Base-by-base conservation (phyloP, 257 asterid genomes). In the Penstemon eatonii region DNA sequence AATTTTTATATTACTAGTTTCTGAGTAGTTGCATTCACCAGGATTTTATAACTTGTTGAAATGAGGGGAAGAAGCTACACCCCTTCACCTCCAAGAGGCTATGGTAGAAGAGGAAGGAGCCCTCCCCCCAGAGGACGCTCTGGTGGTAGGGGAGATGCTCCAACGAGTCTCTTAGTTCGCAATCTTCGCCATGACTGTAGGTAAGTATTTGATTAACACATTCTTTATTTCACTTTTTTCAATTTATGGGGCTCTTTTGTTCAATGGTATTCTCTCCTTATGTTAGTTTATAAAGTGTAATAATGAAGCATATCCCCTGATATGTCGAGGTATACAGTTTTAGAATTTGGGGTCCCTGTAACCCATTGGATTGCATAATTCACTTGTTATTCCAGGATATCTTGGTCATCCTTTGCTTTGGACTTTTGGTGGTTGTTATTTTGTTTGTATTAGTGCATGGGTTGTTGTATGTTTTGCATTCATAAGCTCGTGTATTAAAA, bases 51-150 rank as follows among this genome's bases (percentile, higher is more conserved):
- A 55, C n/a, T 61, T 53, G 38, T 46, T 63, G 1, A 63, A 81
- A 84, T 93, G 99, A 85, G 97, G 81, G 95, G 97, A 69, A 80
- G 97, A 78, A 93, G 99, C 78, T 93, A 90, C 66, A 84, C 90
- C 56, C 99, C 97, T 6, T 88, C 97, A 64, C 99, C 97, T 5
- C 95, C 97, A 40, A 85, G 96, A 76, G 99, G 95, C 69, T 87
- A 88, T 75, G 84, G 96, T 39, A 82, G 98, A 74, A 84, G 98
- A 75, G 95, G 89, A 60, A 77, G 95, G 68, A 89, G 96, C 70
- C 96, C 96, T 7, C 78, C 81, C 46, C 83, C 80, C 4, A 75
- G 80, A 43, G 82, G 82, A 7, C 74, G 75, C 33, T 60, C 60
- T 69, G 69, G 69, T 63, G 71, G 75, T 44, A 69, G 77, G 63